These are phyloP conservation scores for Neonectria neomacrospora DNA, from an alignment of 2,329 filamentous ascomycete species.

Conservation along the genomic window DNA sequence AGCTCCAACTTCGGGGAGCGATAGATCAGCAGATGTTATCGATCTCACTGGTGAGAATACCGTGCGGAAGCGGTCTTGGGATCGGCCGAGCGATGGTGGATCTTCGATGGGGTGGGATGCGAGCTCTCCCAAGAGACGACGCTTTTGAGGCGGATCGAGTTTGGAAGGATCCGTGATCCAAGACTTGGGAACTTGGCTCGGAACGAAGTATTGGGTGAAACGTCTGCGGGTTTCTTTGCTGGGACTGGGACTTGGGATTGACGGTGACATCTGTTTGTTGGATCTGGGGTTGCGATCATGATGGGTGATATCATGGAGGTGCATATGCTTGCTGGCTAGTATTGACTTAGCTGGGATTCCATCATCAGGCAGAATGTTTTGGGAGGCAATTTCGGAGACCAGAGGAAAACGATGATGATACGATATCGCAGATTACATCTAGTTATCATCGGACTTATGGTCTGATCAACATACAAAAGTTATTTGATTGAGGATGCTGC, in stretches of 20 bases:
- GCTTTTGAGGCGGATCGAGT: not conserved
- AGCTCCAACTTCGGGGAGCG: not conserved
- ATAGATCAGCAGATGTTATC: not conserved
- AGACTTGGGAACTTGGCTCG: not conserved
- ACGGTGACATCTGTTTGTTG: not conserved
- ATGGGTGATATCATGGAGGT: not conserved
- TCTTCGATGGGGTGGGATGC: not conserved
- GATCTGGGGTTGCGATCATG: not conserved
- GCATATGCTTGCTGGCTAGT: not conserved
- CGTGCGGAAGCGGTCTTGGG: not conserved
- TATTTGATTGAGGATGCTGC: not conserved
- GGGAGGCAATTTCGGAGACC: not conserved
- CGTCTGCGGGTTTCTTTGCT: not conserved
- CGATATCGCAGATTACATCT: not conserved
- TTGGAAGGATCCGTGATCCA: no score
- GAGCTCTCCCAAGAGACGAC: not conserved
- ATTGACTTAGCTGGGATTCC: not conserved
- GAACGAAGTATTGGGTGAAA: not conserved
- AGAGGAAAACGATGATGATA: not conserved
- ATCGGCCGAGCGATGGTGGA: not conserved
- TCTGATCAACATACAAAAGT: not conserved
- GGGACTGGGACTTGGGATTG: not conserved
- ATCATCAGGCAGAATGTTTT: not conserved
- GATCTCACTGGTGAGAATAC: not conserved
- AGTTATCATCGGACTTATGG: not conserved